Evolutionary conservation across 371 early-diverging fungal genomes (phyloP), one percentile per base, ranked within the genome.

Genomic region (Saksenaea oblongispora): DNA sequence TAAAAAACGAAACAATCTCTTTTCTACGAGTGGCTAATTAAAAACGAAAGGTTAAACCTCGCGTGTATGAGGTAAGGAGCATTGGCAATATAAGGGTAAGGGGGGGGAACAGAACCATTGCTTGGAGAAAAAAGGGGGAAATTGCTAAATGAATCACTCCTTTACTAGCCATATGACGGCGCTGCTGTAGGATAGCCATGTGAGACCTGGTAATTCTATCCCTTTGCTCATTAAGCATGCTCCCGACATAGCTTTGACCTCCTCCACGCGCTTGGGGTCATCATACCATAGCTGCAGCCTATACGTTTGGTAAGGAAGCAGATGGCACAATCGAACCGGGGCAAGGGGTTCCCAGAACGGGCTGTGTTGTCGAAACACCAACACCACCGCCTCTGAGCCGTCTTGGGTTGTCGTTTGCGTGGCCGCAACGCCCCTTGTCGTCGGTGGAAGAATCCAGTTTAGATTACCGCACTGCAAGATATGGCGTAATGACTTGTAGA

Each of bases 401-500:
- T 62, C 64, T n/a, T 34, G 56, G 0, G 34, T 17, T 3, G 56
- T 67, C 15, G 76, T 68, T 58, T 74, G 75, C 5, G 72, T 66
- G 55, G 17, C 61, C 27, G 7, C 42, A 13, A 9, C 42, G 37
- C 18, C 55, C 47, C 4, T 61, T 41, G 24, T 47, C 4, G 22
- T 26, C 1, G 75, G 75, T 10, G 63, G 65, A 8, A 73, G 66
- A 3, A 80, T 51, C 75, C 75, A 76, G 22, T 73, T 67, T 28
- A 76, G 54, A 57, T 71, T 54, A 1, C 77, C 77, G 13, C 54
- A 39, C 53, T 80, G 80, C 5, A 71, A 15, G 1, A 80, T 41
- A 17, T 47, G 67, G 22, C 73, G 63, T 3, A 80, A 7, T 34
- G 44, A n/a, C 44, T 76, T 76, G 58, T 80, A 80, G 2, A 80